These are phyloP conservation scores for Sclerotiophoma versabilis DNA, from an alignment of 2,329 filamentous ascomycete species.

Conservation along the genomic window DNA sequence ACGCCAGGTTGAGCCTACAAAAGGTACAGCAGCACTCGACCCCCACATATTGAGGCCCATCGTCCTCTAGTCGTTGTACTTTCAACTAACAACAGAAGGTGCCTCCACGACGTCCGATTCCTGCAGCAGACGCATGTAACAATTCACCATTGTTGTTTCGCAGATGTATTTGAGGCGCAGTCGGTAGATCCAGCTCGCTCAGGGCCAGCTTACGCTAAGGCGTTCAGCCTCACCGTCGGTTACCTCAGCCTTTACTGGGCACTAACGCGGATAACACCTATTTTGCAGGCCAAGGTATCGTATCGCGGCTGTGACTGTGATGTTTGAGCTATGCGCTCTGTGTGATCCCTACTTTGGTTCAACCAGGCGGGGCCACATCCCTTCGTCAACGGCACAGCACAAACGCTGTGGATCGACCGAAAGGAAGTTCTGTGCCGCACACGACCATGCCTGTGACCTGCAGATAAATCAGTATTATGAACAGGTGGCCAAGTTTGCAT, in stretches of 20 bases:
- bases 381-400: conserved; percentile 9
- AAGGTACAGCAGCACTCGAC: neutral
- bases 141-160: neutral
- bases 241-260: neutral
- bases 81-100: neutral
- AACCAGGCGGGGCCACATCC: neutral
- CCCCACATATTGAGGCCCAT: neutral
- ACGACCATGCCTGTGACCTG: neutral
- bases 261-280: conserved; percentile 12
- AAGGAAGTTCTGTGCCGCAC: neutral
- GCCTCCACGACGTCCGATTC: neutral
- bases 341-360: neutral
- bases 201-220: conserved; percentile 9
- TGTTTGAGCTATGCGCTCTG: neutral
- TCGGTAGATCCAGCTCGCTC: conserved; percentile 2
- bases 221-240: conserved; percentile 13
- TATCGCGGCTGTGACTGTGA: conserved; percentile 3
- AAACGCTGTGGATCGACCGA: neutral
- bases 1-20: neutral
- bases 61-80: neutral
- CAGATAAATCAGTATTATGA: neutral
- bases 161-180: conserved; percentile 6
- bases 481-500: neutral
- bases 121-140: neutral
- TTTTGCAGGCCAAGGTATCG: conserved; percentile 3